Conservation (phyloP, 805 yeast genomes). For the Aciculoconidium aculeatum region DNA sequence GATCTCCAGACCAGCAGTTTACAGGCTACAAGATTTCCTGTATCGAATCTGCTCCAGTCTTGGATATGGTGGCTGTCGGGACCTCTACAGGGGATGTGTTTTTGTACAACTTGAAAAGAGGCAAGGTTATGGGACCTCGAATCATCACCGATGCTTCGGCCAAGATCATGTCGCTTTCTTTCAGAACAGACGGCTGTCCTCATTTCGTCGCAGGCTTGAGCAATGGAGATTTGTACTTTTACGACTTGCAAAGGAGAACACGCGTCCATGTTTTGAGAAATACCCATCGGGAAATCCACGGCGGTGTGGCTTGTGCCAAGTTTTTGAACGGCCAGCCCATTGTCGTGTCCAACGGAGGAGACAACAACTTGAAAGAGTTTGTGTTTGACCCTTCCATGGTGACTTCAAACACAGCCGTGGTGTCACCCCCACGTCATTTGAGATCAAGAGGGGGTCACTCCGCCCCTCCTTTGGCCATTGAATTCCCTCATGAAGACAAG, state of each 20-base stretch:
- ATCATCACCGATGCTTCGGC: constrained; percentile 41
- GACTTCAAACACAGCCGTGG: constrained; percentile 53
- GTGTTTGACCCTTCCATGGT: constrained; percentile 91
- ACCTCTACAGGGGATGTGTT: constrained; percentile 60
- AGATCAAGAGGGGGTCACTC: constrained; percentile 98
- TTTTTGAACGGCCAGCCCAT: constrained; percentile 92
- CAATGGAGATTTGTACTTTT: constrained; percentile 80
- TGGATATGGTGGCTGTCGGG: constrained; percentile 80
- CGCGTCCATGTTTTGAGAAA: constrained; percentile 71
- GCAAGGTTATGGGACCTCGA: constrained; percentile 42
- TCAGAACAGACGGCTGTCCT: constrained; percentile 85
- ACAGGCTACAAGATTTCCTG: constrained; percentile 46
- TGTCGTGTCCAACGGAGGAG: constrained; percentile 83
- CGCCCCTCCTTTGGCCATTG: constrained; percentile 73
- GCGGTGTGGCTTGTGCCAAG: constrained; percentile 69
- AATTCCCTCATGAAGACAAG: constrained; percentile 66
- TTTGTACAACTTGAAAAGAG: constrained; percentile 65
- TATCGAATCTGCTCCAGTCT: constrained; percentile 79
- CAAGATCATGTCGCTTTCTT: constrained; percentile 59
- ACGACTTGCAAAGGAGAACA: constrained; percentile 66
- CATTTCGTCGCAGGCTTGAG: constrained; percentile 76
- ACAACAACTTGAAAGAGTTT: constrained; percentile 80
- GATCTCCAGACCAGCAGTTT: constrained; percentile 44
- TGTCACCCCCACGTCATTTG: constrained; percentile 84
- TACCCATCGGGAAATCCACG: constrained; percentile 66